A percentile compares a stretch with the other conserved stretches of the same genome.
Evolutionary conservation across 1,284 basidiomycete genomes (phyloP).

Genomic region (Apiotrichum mycotoxinovorans): DNA sequence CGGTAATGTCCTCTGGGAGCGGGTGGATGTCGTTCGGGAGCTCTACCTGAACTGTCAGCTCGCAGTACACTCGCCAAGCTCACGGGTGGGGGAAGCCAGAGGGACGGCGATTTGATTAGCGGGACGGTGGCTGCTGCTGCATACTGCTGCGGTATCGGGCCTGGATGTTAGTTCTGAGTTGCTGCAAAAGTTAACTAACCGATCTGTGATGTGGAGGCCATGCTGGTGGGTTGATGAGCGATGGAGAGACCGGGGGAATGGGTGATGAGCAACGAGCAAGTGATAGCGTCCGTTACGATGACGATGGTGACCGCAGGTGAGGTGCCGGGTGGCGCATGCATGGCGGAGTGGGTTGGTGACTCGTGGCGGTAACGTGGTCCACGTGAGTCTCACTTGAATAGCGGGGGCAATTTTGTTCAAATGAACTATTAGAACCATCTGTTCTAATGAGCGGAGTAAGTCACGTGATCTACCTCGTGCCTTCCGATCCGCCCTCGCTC

Average conservation of each 20-base stretch:
- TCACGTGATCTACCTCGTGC: not conserved
- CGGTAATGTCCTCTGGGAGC: slow-evolving; percentile 77
- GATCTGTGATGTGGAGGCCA: slow-evolving; percentile 22
- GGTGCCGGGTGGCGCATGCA: no score
- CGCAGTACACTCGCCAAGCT: slow-evolving; percentile 30
- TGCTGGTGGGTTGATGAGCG: slow-evolving; percentile 4
- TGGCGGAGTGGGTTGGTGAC: no score
- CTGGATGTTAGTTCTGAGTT: slow-evolving; percentile 22
- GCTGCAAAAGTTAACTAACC: slow-evolving; percentile 3
- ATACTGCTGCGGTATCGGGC: slow-evolving; percentile 59
- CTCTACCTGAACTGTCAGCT: slow-evolving; percentile 59
- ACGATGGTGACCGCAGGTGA: no score
- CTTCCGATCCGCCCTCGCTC: no score
- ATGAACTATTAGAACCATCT: no score
- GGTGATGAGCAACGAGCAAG: not conserved
- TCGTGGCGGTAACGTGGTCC: no score
- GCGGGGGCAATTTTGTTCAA: no score
- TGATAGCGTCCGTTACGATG: not conserved
- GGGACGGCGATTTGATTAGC: slow-evolving; percentile 82
- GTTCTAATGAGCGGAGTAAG: not conserved
- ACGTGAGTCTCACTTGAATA: no score
- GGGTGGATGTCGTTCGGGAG: slow-evolving; percentile 87
- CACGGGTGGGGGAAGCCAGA: slow-evolving; percentile 77
- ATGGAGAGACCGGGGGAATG: not conserved
- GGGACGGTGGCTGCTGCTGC: slow-evolving; percentile 69